Evolutionary conservation across 176 grass and related monocot genomes (phyloP), one percentile per base, ranked within the genome.

Genomic region (Oryza meridionalis): DNA sequence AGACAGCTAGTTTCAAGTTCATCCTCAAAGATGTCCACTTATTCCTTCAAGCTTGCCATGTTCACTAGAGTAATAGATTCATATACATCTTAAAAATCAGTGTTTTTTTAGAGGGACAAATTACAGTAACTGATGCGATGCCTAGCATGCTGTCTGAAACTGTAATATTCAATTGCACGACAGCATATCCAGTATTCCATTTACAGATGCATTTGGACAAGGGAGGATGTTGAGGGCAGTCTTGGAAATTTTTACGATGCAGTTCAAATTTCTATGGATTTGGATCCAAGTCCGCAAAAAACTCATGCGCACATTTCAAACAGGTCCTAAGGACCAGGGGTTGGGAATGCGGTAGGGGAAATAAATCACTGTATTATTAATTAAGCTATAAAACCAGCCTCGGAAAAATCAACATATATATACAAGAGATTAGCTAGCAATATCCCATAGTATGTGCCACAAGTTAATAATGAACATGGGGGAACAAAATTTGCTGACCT

Each of bases 401-500:
- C 11, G 32, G 47, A 27, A 65, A 77, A 45, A 78, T 11, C 24
- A 29, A 8, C 25, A 16, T 19, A 78, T 45, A 38, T 33, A 33
- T 35, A 24, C 4, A 80, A 49, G 25, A 51, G 26, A 51, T 69
- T 22, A 24, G 17, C 4, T 17, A 51, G 67, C 8, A 71, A 81
- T 46, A 64, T 46, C 32, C 37, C 37, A 81, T 33, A 65, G 31
- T 14, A 31, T 66, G 27, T 51, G 43, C 26, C n/a, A 77, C 62
- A 79, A 37, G 21, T 40, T 10, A 81, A 1, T 43, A 79, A 62
- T 25, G 13, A 2, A 72, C 15, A 80, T 29, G 27, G 9, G 9
- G 10, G 53, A 71, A 84, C 17, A 11, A 58, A 84, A 87, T 32
- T 15, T 51, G 77, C 87, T 82, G 22, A 98, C 91, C 93, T 92